Evolutionary conservation across 495 filamentous ascomycete genomes (phyloP), one percentile per base, ranked within the genome.

Genomic region (Chaetomidium leptoderma): DNA sequence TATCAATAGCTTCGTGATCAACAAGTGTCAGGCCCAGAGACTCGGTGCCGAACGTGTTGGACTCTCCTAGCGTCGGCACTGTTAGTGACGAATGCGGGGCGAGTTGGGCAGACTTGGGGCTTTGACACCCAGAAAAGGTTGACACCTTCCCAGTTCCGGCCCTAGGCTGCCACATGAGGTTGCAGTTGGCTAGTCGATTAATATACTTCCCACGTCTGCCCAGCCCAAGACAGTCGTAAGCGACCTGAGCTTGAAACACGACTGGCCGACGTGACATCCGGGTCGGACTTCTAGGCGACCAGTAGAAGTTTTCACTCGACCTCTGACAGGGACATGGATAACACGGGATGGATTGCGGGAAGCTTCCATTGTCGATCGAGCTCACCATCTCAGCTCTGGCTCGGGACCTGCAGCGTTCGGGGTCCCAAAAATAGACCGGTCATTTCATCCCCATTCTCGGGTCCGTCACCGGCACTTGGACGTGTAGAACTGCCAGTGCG

Each of bases 191-290:
- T 10, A 14, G 47, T 23, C 47, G 19, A 50, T 50, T 50, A 50
- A 50, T 50, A 35, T 50, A 35, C 14, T 17, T 36, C 47, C 47
- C 47, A 32, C n/a, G n/a, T 36, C 47, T 24, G 10, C 47, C 47
- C 47, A n/a, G 29, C 32, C 6, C 19, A 32, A 13, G 45, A 11
- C 29, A 32, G 45, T 50, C 47, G 32, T 50, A 50, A 50, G 47
- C 47, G 32, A 36, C 47, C n/a, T 36, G 30, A 24, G 47, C 47
- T 50, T 50, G 47, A 50, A 50, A 50, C 47, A 50, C 47, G 47
- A 50, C 47, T 35, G 29, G 32, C 17, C 13, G n/a, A 29, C 29
- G 46, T 19, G 30, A 29, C 46, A 35, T 11, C 46, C 29, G 30
- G 9, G 30, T 21, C 9, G 30, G 17, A 50, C 10, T 29, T 13